Percentiles rank a stretch among this genome's conserved stretches.
These are phyloP conservation scores for Ceratocystis cacaofunesta DNA, from an alignment of 2,329 filamentous ascomycete genomes.

Conservation along the genomic window DNA sequence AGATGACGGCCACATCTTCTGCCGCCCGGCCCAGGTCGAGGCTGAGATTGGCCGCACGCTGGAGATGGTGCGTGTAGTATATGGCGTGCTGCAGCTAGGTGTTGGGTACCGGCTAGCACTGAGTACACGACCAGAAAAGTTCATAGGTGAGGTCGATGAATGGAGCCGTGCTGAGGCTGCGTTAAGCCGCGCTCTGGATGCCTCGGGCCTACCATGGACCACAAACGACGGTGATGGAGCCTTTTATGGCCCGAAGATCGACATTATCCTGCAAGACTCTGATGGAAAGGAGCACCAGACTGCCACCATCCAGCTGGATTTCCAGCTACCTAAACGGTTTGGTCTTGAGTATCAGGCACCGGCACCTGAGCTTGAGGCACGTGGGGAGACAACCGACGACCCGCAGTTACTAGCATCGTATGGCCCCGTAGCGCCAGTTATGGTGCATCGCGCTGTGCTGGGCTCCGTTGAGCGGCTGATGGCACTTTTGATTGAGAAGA, in stretches of 20 bases:
- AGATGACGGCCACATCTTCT: conserved; percentile 86
- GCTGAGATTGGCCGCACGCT: conserved; percentile 60
- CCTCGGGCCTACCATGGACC: conserved; percentile 58
- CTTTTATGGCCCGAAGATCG: conserved; percentile 87
- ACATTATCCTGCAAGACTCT: conserved; percentile 66
- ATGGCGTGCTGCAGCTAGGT: conserved; percentile 53
- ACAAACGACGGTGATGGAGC: conserved; percentile 72
- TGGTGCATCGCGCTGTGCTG: conserved; percentile 73
- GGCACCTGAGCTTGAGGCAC: conserved; percentile 45
- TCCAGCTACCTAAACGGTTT: conserved; percentile 75
- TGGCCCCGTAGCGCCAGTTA: conserved; percentile 53
- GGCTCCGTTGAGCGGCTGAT: conserved; percentile 75
- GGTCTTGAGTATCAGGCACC: conserved; percentile 59
- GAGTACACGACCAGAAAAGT: conserved; percentile 67
- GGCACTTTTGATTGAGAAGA: conserved; percentile 72
- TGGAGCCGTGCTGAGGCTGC: conserved; percentile 34
- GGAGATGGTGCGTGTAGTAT: conserved; percentile 59
- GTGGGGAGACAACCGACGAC: conserved; percentile 36
- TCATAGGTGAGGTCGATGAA: conserved; percentile 58
- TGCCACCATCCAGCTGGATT: conserved; percentile 78
- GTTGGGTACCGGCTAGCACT: conserved; percentile 56
- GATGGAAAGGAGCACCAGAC: conserved; percentile 79
- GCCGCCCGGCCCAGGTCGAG: conserved; percentile 59
- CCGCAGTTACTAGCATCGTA: conserved; percentile 33
- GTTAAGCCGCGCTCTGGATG: conserved; percentile 33